phyloP scores from a whole-genome alignment of 306 rosid genomes.

The Cucumis sativus region Cucumber_9930_V3 NC_026655.2:5005501-5006000 shows the following conservation, averaged over 20 bases:
- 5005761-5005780: slow-evolving; percentile 20
- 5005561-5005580: slow-evolving; percentile 29
- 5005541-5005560: background rate
- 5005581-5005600: slow-evolving; percentile 39
- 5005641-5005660: slow-evolving; percentile 29
- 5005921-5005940: slow-evolving; percentile 23
- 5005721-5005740: slow-evolving; percentile 25
- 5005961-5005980: slow-evolving; percentile 21
- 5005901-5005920: slow-evolving; percentile 22
- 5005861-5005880: slow-evolving; percentile 39
- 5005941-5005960: slow-evolving; percentile 36
- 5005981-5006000: slow-evolving; percentile 34
- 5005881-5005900: slow-evolving; percentile 31
- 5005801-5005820: slow-evolving; percentile 32
- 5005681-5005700: slow-evolving; percentile 27
- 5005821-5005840: slow-evolving; percentile 36
- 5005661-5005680: slow-evolving; percentile 53
- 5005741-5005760: slow-evolving; percentile 25
- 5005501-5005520: too few relatives aligned
- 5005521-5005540: too few relatives aligned
- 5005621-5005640: slow-evolving; percentile 26
- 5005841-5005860: slow-evolving; percentile 33
- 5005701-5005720: slow-evolving; percentile 51
- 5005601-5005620: slow-evolving; percentile 44
- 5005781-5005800: slow-evolving; percentile 28